These are phyloP conservation scores for Lophiostoma macrostomum DNA, from an alignment of 495 filamentous ascomycete species.

Conservation along the genomic window DNA sequence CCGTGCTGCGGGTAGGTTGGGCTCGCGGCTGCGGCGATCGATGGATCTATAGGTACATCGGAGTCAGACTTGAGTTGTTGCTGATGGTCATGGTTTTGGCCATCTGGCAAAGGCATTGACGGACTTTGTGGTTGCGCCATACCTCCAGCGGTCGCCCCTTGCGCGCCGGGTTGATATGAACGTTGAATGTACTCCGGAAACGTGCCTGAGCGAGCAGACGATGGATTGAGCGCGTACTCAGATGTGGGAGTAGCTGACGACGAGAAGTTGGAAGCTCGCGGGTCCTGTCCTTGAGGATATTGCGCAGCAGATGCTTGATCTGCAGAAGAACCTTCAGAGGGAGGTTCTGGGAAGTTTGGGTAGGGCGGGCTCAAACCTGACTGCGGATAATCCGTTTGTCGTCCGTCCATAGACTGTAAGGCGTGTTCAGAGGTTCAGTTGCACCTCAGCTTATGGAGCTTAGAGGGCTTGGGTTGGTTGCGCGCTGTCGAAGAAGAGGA, in stretches of 20 bases:
- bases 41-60: slow-evolving; percentile 98
- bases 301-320: slow-evolving; percentile 83
- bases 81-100: slow-evolving; percentile 63
- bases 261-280: slow-evolving; percentile 66
- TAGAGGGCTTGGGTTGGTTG: slow-evolving; percentile 30
- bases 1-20: slow-evolving; percentile 76
- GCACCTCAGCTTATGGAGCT: slow-evolving; percentile 36
- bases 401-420: slow-evolving; percentile 70
- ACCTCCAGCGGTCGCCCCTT: slow-evolving; percentile 73
- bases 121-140: slow-evolving; percentile 99
- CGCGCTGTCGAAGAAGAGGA: slow-evolving; percentile 32
- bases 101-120: slow-evolving; percentile 79
- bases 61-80: slow-evolving; percentile 84
- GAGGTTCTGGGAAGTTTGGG: slow-evolving; percentile 64
- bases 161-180: slow-evolving; percentile 62
- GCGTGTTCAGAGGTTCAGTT: slow-evolving; percentile 34
- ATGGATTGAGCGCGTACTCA: slow-evolving; percentile 79
- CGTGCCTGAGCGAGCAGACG: slow-evolving; percentile 72
- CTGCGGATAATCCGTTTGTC: slow-evolving; percentile 91
- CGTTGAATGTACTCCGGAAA: slow-evolving; percentile 72
- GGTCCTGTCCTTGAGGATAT: slow-evolving; percentile 65
- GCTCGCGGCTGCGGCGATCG: slow-evolving; percentile 87
- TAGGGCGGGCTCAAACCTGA: slow-evolving; percentile 92
- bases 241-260: slow-evolving; percentile 80
- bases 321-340: slow-evolving; percentile 79